Evolutionary conservation across 129 eudicot genomes (phyloP), one percentile per base, ranked within the genome.

Genomic region (Escallonia rubra): DNA sequence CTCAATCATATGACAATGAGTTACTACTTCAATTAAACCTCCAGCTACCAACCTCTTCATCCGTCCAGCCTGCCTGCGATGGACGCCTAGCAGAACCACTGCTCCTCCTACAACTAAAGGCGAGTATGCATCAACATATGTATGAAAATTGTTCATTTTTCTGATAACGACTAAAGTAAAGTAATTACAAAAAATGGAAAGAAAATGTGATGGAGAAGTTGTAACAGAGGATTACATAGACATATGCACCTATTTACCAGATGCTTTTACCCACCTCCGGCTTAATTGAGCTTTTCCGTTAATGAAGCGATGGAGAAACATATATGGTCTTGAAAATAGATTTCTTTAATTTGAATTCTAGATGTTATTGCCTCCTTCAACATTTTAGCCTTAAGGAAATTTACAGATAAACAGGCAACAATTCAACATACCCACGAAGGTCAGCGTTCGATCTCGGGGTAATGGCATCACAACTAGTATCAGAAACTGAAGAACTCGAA

Each of bases 51-150:
- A 87, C 97, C 96, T 87, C 96, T 80, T 87, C 90, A 16, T 82
- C 85, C 7, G 97, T 91, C 96, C 96, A 91, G 48, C 97, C 96
- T 14, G 95, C 92, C 72, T 85, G 80, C 15, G 97, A 91, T 63
- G 97, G 79, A 52, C 96, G 96, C 71, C 82, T 85, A 42, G 78
- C 67, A 59, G 84, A 73, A 65, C 83, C 75, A 68, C 69, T 54
- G 51, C 67, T 54, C 67, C 85, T 85, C 43, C 63, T 73, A 64
- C 59, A 72, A 63, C 67, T 43, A 63, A 63, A 39, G 63, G 43
- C 23, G 40, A 60, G 43, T 43, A 52, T 7, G 43, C 12, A 64
- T 49, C 61, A 72, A 65, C 41, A 56, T 63, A 15, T 52, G n/a
- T 10, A 16, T 52, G 57, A 52, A 52, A 52, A 10, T 13, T 52